These are phyloP conservation scores for Leptographium lundbergii DNA, from an alignment of 2,329 filamentous ascomycete species.

Conservation along the genomic window DNA sequence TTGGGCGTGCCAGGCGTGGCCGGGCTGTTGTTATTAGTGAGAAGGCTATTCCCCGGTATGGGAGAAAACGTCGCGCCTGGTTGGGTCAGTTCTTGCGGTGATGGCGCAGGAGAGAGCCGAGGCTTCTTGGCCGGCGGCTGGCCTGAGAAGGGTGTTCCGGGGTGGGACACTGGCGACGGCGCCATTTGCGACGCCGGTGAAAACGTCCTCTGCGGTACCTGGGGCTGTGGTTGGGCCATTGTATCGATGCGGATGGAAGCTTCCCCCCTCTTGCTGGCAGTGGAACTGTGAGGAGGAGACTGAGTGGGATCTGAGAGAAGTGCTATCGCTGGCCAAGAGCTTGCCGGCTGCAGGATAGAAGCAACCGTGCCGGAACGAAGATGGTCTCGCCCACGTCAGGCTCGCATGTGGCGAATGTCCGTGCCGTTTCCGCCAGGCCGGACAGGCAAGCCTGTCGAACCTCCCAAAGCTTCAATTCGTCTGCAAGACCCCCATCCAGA, in stretches of 20 bases:
- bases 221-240: slow-evolving; percentile 51
- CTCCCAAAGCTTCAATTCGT: slow-evolving; percentile 17
- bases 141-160: slow-evolving; percentile 9
- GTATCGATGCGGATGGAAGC: not conserved
- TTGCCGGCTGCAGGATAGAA: not conserved
- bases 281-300: not conserved
- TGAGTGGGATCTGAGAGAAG: not conserved
- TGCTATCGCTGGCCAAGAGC: not conserved
- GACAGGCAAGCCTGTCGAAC: slow-evolving; percentile 38
- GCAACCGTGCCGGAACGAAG: not conserved
- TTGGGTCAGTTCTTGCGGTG: slow-evolving; percentile 6
- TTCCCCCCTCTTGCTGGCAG: not conserved
- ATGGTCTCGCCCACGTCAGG: not conserved
- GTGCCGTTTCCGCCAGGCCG: slow-evolving; percentile 15
- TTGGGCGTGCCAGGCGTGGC: slow-evolving; percentile 11
- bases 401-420: not conserved
- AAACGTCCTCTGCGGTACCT: slow-evolving; percentile 19
- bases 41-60: not conserved
- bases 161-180: slow-evolving; percentile 9
- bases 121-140: slow-evolving; percentile 16
- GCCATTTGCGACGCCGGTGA: slow-evolving; percentile 14
- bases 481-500: slow-evolving; percentile 8
- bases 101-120: slow-evolving; percentile 9
- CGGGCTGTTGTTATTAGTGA: slow-evolving; percentile 6
- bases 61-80: slow-evolving; percentile 5